These are phyloP conservation scores for Vitis vinifera DNA, from an alignment of 164 flowering plant genomes.

Conservation along the genomic window DNA sequence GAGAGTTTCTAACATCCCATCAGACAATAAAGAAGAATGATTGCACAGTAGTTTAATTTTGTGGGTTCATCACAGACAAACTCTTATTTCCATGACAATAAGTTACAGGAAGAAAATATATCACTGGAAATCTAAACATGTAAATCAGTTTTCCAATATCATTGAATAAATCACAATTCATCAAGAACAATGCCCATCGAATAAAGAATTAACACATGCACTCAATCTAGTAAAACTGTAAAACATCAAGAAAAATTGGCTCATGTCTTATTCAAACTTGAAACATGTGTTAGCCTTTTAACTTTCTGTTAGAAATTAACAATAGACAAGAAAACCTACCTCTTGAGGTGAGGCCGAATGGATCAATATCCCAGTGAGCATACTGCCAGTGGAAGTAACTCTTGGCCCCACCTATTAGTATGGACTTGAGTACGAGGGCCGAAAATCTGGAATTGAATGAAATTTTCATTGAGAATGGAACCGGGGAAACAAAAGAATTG, in stretches of 20 bases:
- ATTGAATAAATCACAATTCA: conserved; percentile 2
- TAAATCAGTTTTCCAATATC: neutral
- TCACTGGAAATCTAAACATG: too few species aligned
- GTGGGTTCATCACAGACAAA: too few species aligned
- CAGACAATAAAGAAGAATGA: too few species aligned
- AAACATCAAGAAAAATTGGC: neutral
- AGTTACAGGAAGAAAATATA: too few species aligned
- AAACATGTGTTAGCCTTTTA: neutral
- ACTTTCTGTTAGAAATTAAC: neutral
- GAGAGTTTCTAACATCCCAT: too few species aligned
- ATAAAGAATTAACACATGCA: neutral
- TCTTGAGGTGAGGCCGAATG: conserved; percentile 20
- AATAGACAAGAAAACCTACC: conserved; percentile 17
- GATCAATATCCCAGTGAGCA: conserved; percentile 11
- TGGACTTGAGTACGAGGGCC: neutral
- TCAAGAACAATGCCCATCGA: neutral
- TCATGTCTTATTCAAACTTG: conserved; percentile 2
- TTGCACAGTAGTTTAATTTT: too few species aligned
- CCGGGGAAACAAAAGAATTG: conserved; percentile 28
- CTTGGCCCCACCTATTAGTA: neutral
- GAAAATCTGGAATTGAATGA: conserved; percentile 13
- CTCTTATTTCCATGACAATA: too few species aligned
- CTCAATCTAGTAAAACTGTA: neutral
- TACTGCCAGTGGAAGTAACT: neutral
- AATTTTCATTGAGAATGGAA: conserved; percentile 15